phyloP scores from a whole-genome alignment of 2,329 filamentous ascomycete genomes.

The Endocalyx cinctus region DNA sequence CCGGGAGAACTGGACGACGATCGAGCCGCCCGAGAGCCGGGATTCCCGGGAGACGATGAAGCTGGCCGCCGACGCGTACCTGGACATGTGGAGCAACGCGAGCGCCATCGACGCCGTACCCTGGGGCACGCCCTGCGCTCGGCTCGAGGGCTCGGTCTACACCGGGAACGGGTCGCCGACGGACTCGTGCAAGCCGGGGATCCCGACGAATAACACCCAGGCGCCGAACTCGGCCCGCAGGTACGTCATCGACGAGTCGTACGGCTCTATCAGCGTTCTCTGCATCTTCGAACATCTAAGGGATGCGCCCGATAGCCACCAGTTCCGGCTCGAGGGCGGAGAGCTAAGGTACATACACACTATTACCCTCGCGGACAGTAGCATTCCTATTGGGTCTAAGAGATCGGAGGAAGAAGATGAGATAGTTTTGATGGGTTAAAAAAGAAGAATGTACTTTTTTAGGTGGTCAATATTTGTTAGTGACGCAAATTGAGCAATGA shows the following conservation, averaged over 20 bases:
- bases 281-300: constrained; percentile 25
- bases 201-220: constrained; percentile 22
- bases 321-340: constrained; percentile 24
- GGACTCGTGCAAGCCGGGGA: constrained; percentile 22
- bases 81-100: constrained; percentile 30
- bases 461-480: too few relatives aligned
- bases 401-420: not conserved
- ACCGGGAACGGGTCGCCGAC: constrained; percentile 19
- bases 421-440: too few relatives aligned
- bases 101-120: constrained; percentile 25
- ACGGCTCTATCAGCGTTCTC: constrained; percentile 25
- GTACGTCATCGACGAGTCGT: constrained; percentile 26
- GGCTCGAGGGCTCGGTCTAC: constrained; percentile 24
- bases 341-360: constrained; percentile 26
- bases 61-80: constrained; percentile 31
- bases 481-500: too few relatives aligned
- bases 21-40: constrained; percentile 20
- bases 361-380: constrained; percentile 21
- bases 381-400: not conserved
- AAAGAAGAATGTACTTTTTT: too few relatives aligned
- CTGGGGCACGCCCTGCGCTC: constrained; percentile 31
- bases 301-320: constrained; percentile 25
- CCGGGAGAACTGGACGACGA: constrained; percentile 26
- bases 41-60: constrained; percentile 23
- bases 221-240: constrained; percentile 24